Percentiles rank a stretch among this genome's conserved stretches.
phyloP scores from a whole-genome alignment of 2,329 filamentous ascomycete genomes.

The Colletotrichum godetiae region DNA sequence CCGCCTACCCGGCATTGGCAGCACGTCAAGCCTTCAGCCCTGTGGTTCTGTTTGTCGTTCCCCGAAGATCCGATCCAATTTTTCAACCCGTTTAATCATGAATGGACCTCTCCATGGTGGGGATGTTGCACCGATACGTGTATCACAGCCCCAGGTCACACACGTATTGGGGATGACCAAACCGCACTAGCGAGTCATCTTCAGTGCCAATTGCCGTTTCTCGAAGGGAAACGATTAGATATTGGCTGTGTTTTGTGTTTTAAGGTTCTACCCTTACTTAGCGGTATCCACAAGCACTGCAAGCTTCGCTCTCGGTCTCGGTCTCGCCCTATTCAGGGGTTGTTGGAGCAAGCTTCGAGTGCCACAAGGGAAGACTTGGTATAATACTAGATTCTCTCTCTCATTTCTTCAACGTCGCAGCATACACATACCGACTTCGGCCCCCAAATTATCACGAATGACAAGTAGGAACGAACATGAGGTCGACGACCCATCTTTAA shows the following conservation, averaged over 20 bases:
- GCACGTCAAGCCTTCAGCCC: background rate
- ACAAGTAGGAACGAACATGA: no score
- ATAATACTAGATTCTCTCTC: no score
- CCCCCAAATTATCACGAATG: no score
- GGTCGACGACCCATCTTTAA: no score
- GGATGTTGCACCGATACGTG: no score
- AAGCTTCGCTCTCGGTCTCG: slow-evolving; percentile 20
- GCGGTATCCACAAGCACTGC: background rate
- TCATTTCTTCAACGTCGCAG: background rate
- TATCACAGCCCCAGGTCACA: background rate
- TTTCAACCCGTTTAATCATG: no score
- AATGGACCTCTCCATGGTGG: no score
- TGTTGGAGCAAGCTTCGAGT: no score
- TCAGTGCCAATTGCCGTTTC: background rate
- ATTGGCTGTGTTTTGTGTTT: background rate
- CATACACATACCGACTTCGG: no score
- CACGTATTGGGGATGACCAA: background rate
- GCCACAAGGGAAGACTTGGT: no score
- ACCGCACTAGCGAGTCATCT: slow-evolving; percentile 11
- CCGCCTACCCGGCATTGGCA: no score
- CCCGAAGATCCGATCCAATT: no score
- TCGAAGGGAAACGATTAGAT: background rate
- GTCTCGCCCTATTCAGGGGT: background rate
- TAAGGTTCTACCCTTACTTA: slow-evolving; percentile 3
- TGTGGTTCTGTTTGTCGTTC: background rate